phyloP scores from a whole-genome alignment of 2,329 filamentous ascomycete genomes.

The Geoglossum cookeanum region DNA sequence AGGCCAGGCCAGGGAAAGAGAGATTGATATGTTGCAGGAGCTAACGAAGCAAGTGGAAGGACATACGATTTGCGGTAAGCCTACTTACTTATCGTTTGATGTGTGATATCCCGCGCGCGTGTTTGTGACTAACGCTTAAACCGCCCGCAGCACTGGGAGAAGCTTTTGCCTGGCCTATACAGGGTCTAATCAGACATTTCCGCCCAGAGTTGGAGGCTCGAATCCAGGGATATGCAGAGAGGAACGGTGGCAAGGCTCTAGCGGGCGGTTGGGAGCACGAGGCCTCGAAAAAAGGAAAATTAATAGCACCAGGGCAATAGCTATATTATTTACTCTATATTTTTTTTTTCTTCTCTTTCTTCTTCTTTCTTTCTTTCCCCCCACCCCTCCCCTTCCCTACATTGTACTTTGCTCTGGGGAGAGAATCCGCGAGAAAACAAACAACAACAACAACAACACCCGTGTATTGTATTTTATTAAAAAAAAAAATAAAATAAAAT shows the following conservation, averaged over 20 bases:
- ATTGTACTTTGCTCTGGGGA: too few species aligned
- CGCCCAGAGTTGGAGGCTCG: constrained; percentile 84
- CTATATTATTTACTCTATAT: constrained; percentile 6
- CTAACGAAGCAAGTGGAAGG: constrained; percentile 98
- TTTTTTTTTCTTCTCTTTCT: background rate
- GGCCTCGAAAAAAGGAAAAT: constrained; percentile 55
- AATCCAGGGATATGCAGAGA: constrained; percentile 60
- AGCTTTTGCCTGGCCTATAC: constrained; percentile 95
- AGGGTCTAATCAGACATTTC: constrained; percentile 96
- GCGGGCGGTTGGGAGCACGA: constrained; percentile 78
- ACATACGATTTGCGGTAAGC: constrained; percentile 88
- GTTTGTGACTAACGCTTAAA: constrained; percentile 15
- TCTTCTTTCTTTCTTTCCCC: too few species aligned
- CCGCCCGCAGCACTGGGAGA: constrained; percentile 55
- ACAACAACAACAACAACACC: too few species aligned
- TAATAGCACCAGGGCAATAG: constrained; percentile 84
- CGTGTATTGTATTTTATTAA: background rate
- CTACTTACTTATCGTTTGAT: background rate
- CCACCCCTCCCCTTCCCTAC: too few species aligned
- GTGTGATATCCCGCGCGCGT: background rate
- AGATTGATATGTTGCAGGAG: constrained; percentile 99
- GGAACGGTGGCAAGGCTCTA: constrained; percentile 53
- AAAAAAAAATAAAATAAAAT: background rate
- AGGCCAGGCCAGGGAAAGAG: constrained; percentile 68
- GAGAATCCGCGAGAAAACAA: too few species aligned